These are phyloP conservation scores for Metschnikowia kunwiensis DNA, from an alignment of 805 yeast genomes.

Conservation along the genomic window DNA sequence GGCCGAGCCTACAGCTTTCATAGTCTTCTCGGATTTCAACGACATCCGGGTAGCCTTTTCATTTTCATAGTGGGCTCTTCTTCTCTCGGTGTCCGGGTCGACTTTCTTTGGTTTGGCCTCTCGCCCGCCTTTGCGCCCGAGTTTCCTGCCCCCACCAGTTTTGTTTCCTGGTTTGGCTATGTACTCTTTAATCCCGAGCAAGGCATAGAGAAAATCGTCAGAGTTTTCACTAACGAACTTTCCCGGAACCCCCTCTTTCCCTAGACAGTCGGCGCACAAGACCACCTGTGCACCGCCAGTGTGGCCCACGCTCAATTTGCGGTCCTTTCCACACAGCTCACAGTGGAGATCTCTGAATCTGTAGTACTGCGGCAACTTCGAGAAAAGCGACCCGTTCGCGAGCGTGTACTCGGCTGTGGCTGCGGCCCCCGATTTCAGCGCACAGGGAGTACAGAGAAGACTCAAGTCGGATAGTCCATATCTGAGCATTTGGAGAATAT, in stretches of 20 bases:
- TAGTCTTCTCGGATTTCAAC: slow-evolving; percentile 37
- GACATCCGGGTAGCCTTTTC: slow-evolving; percentile 30
- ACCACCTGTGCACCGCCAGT: slow-evolving; percentile 25
- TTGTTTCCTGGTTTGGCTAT: slow-evolving; percentile 21
- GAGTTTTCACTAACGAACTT: slow-evolving; percentile 44
- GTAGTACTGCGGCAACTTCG: slow-evolving; percentile 44
- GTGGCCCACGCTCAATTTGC: slow-evolving; percentile 35
- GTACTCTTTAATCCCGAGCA: slow-evolving; percentile 48
- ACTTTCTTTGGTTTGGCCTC: slow-evolving; percentile 18
- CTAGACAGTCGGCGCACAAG: slow-evolving; percentile 44
- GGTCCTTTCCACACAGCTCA: slow-evolving; percentile 41
- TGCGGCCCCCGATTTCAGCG: slow-evolving; percentile 34
- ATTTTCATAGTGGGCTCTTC: slow-evolving; percentile 37
- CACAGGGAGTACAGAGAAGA: slow-evolving; percentile 47
- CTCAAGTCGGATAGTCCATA: slow-evolving; percentile 56
- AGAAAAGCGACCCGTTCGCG: slow-evolving; percentile 54
- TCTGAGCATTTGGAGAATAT: slow-evolving; percentile 48
- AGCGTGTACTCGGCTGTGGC: slow-evolving; percentile 51
- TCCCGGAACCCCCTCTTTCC: slow-evolving; percentile 11
- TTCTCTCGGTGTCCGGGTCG: slow-evolving; percentile 32
- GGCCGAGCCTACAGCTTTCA: slow-evolving; percentile 38
- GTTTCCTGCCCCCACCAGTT: slow-evolving; percentile 35
- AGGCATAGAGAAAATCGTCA: slow-evolving; percentile 44
- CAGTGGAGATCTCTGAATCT: slow-evolving; percentile 53
- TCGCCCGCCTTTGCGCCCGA: slow-evolving; percentile 25